Conservation (phyloP, 352 stramenopile genomes). For the Pythium brassicae region DNA sequence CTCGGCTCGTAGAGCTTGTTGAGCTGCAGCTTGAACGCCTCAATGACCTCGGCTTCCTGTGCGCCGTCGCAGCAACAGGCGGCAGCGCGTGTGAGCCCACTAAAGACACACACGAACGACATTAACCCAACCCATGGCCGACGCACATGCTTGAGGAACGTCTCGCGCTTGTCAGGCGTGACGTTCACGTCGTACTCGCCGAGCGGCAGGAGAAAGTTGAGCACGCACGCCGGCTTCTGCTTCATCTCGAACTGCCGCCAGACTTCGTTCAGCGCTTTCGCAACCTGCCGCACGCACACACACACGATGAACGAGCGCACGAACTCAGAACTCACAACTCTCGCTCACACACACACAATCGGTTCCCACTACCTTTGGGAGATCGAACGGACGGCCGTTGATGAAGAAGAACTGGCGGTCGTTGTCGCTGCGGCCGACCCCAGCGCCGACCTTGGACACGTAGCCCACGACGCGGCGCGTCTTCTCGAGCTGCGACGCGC, state of each 20-base stretch:
- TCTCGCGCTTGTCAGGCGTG: constrained; percentile 96
- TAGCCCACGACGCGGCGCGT: constrained; percentile 52
- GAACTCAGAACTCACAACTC: constrained; percentile 9
- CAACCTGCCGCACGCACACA: too few species aligned
- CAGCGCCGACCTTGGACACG: constrained; percentile 63
- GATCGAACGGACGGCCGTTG: constrained; percentile 94
- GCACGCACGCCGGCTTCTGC: constrained; percentile 92
- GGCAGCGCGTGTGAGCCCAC: not conserved
- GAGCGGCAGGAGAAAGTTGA: constrained; percentile 88
- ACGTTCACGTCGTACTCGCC: constrained; percentile 96
- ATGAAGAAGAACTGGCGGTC: constrained; percentile 96
- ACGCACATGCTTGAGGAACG: constrained; percentile 78
- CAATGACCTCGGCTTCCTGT: constrained; percentile 48
- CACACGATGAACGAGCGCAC: too few species aligned
- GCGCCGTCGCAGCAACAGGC: not conserved
- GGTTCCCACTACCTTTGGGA: constrained; percentile 87
- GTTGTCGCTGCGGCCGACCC: constrained; percentile 76
- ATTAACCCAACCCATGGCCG: too few species aligned
- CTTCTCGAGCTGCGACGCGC: constrained; percentile 13
- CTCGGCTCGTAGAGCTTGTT: constrained; percentile 63
- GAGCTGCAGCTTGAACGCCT: constrained; percentile 53
- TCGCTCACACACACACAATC: too few species aligned
- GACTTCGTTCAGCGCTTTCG: constrained; percentile 82
- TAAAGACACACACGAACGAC: too few species aligned
- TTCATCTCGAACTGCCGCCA: constrained; percentile 91